Conservation (phyloP, 352 stramenopile genomes). For the Phytophthora tubulina region DNA sequence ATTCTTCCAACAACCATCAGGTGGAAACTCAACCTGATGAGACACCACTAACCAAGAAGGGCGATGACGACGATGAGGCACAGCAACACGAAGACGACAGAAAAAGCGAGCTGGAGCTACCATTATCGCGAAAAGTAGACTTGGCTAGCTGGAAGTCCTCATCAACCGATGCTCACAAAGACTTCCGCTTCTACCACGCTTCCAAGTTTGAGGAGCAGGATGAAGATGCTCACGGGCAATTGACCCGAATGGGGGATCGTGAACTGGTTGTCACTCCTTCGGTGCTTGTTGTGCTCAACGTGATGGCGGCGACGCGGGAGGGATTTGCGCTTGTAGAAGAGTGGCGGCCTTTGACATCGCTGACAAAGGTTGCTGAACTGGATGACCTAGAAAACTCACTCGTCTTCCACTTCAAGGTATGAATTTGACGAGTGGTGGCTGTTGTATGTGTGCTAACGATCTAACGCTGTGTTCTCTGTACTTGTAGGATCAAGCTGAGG, state of each 20-base stretch:
- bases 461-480: constrained; percentile 5
- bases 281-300: constrained; percentile 57
- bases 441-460: neutral
- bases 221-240: constrained; percentile 19
- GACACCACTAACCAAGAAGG: constrained; percentile 14
- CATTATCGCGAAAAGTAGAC: constrained; percentile 45
- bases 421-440: neutral
- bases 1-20: constrained; percentile 47
- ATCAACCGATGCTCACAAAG: constrained; percentile 41
- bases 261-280: constrained; percentile 77
- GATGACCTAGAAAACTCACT: constrained; percentile 71
- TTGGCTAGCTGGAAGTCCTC: constrained; percentile 60
- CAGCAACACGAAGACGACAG: constrained; percentile 22
- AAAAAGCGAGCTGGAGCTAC: constrained; percentile 24
- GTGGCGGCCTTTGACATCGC: constrained; percentile 56
- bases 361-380: constrained; percentile 66
- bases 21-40: constrained; percentile 30
- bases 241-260: constrained; percentile 60
- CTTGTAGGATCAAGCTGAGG: constrained; percentile 14
- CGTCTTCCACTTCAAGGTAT: constrained; percentile 83
- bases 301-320: constrained; percentile 52
- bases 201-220: constrained; percentile 49
- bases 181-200: constrained; percentile 60
- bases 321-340: constrained; percentile 71
- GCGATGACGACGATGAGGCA: constrained; percentile 19